phyloP scores from a whole-genome alignment of 169 alveolate species.

The Eimeria tenella region DNA sequence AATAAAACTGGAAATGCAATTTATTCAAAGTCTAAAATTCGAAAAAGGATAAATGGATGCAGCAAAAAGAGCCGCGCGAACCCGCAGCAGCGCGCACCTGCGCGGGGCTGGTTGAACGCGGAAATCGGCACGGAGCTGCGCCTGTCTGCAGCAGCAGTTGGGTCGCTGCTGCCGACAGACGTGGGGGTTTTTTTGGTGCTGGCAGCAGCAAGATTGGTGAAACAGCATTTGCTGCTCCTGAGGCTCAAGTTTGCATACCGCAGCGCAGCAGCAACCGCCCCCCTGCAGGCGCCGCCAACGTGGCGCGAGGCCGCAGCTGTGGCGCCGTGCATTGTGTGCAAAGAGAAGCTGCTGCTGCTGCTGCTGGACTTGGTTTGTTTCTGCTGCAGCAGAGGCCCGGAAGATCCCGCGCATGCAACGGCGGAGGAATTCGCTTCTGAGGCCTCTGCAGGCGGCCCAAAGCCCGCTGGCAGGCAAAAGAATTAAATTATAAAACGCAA shows the following conservation, averaged over 20 bases:
- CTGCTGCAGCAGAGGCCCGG: not conserved
- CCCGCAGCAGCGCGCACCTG: not conserved
- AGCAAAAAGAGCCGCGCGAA: not conserved
- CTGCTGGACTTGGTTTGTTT: not conserved
- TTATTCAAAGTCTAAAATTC: not conserved
- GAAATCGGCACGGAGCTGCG: not conserved
- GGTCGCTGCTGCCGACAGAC: not conserved
- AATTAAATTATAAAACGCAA: not conserved
- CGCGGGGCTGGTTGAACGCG: slow-evolving; percentile 2
- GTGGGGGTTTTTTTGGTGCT: not conserved
- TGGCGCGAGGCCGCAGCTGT: slow-evolving; percentile 16
- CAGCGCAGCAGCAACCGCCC: slow-evolving; percentile 5
- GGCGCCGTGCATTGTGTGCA: not conserved
- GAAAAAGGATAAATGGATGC: not conserved
- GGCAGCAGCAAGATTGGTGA: not conserved
- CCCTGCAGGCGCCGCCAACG: not conserved
- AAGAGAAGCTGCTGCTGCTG: not conserved
- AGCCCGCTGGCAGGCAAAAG: not conserved
- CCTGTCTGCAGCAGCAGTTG: not conserved
- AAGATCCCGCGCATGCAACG: not conserved
- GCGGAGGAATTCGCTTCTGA: not conserved
- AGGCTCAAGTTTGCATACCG: not conserved
- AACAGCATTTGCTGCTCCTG: too few species aligned
- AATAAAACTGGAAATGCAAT: too few species aligned
- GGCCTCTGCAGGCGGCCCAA: not conserved